Percentiles rank a stretch among this genome's conserved stretches.
phyloP scores from a whole-genome alignment of 1,284 basidiomycete species.

The Fomitiporia mediterranea region DNA sequence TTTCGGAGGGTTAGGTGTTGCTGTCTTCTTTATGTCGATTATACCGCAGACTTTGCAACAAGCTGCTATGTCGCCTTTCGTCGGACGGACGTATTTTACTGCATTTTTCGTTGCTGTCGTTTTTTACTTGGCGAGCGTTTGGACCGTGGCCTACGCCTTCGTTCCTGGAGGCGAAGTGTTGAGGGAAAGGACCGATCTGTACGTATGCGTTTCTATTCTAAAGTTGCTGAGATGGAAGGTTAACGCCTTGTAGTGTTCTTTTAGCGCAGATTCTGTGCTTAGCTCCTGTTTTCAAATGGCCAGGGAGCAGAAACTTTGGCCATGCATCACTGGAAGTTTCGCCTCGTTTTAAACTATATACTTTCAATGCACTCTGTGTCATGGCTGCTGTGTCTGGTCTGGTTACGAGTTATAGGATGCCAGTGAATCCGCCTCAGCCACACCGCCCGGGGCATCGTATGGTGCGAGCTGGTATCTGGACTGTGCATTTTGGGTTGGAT shows the following conservation, averaged over 20 bases:
- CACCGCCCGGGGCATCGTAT: constrained; percentile 65
- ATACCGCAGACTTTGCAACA: constrained; percentile 51
- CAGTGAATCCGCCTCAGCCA: constrained; percentile 46
- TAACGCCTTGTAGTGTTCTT: constrained; percentile 9
- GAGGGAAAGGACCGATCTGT: constrained; percentile 78
- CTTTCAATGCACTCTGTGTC: constrained; percentile 34
- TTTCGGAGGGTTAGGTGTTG: constrained; percentile 61
- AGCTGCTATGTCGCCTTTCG: constrained; percentile 36
- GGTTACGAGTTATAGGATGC: constrained; percentile 49
- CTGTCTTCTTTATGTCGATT: constrained; percentile 64
- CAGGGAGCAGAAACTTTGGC: neutral
- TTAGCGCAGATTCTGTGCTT: constrained; percentile 12
- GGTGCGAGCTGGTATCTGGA: constrained; percentile 90
- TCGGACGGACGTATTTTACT: constrained; percentile 47
- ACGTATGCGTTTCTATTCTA: constrained; percentile 26
- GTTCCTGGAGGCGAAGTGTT: constrained; percentile 80
- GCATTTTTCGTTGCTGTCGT: constrained; percentile 63
- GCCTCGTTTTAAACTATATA: constrained; percentile 19
- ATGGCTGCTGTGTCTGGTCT: constrained; percentile 49
- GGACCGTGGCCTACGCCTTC: constrained; percentile 93
- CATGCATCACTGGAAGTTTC: neutral
- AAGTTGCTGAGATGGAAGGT: neutral
- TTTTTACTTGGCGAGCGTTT: constrained; percentile 66
- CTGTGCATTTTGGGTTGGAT: constrained; percentile 87
- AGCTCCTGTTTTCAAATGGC: constrained; percentile 15